Conservation (phyloP, 1,284 basidiomycete species). For the Cutaneotrichosporon curvatum region DNA sequence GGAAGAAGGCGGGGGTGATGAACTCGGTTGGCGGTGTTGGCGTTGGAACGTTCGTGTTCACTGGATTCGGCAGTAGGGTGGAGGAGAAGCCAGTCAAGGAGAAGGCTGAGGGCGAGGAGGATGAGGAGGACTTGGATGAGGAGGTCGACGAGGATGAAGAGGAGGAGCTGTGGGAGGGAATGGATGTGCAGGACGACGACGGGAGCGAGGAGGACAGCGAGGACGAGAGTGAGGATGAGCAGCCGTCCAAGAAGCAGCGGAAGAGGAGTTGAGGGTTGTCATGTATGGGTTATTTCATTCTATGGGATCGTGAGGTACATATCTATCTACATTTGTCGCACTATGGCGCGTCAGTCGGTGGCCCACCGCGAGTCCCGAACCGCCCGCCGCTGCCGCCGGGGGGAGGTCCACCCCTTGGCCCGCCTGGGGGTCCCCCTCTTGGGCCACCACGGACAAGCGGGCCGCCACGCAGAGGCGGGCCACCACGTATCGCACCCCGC, state of each 20-base stretch:
- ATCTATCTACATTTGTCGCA: background rate
- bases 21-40: conserved; percentile 64
- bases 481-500: conserved; percentile 9
- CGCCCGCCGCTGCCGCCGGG: too few relatives aligned
- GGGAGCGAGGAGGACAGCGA: conserved; percentile 44
- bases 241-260: conserved; percentile 4
- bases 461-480: background rate
- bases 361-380: too few relatives aligned
- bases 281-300: too few relatives aligned
- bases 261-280: background rate
- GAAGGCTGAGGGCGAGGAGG: conserved; percentile 17
- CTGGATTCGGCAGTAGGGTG: conserved; percentile 33
- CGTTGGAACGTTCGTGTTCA: conserved; percentile 52
- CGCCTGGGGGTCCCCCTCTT: too few relatives aligned
- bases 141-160: conserved; percentile 29
- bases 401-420: too few relatives aligned
- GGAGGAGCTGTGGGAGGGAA: conserved; percentile 27
- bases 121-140: conserved; percentile 26
- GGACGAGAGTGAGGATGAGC: conserved; percentile 2
- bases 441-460: too few relatives aligned
- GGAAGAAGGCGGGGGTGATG: conserved; percentile 58
- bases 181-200: conserved; percentile 26
- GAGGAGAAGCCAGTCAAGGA: conserved; percentile 49
- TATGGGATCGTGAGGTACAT: background rate
- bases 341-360: too few relatives aligned